Evolutionary conservation across 1,284 basidiomycete genomes (phyloP).

Genomic region (Gastroboletus turbinatus): DNA sequence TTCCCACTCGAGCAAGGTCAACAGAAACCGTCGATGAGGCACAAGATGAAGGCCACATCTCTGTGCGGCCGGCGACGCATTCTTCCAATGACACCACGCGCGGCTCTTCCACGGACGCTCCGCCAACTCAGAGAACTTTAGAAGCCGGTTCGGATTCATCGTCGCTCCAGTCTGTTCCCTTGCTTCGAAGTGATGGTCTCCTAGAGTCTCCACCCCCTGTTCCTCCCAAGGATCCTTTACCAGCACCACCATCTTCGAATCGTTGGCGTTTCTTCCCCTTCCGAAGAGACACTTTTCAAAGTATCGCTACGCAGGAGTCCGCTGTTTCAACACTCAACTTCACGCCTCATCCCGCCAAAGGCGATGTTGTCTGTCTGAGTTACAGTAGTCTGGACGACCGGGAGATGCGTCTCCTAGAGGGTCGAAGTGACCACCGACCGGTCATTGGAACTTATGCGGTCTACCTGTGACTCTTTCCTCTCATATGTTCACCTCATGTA

Average conservation of each 20-base stretch:
- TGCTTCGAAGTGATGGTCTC: conserved; percentile 15
- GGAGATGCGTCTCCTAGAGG: conserved; percentile 73
- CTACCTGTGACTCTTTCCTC: conserved; percentile 43
- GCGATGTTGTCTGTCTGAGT: conserved; percentile 66
- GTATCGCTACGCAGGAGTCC: conserved; percentile 29
- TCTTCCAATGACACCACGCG: conserved; percentile 20
- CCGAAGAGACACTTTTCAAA: conserved; percentile 38
- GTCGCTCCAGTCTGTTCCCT: conserved; percentile 5
- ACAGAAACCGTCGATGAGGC: conserved; percentile 18
- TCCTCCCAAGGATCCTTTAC: conserved; percentile 34
- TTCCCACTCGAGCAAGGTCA: conserved; percentile 16
- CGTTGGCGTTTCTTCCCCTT: conserved; percentile 65
- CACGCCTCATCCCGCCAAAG: conserved; percentile 42
- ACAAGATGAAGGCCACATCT: conserved; percentile 2
- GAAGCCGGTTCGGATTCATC: conserved; percentile 9
- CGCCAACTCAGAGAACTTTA: conserved; percentile 1
- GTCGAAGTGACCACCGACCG: conserved; percentile 77
- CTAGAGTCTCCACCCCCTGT: conserved; percentile 25
- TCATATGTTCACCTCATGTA: conserved; percentile 3
- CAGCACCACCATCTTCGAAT: conserved; percentile 32
- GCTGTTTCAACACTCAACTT: conserved; percentile 23
- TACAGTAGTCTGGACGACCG: conserved; percentile 77
- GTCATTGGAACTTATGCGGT: conserved; percentile 74
- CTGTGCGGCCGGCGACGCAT: conserved; percentile 11
- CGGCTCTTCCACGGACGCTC: conserved; percentile 16